Evolutionary conservation across 208 protist genomes (phyloP).

Genomic region (Phytomonas sp.): DNA sequence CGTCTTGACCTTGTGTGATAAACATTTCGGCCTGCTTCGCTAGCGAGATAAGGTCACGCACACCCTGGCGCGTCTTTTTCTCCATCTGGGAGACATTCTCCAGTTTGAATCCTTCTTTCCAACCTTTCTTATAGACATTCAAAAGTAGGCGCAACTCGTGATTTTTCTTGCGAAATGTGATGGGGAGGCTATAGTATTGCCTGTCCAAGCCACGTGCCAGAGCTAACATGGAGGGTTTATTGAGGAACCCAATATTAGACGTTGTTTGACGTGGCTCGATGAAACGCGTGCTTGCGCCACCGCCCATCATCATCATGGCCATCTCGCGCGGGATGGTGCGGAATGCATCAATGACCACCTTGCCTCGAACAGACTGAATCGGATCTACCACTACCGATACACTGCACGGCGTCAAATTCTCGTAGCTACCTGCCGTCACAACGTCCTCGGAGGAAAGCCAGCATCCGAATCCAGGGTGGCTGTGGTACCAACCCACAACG

Average conservation of each 20-base stretch:
- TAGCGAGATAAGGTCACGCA: conserved; percentile 64
- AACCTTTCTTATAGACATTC: conserved; percentile 99
- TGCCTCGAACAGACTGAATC: conserved; percentile 99
- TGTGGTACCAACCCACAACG: conserved; percentile 99
- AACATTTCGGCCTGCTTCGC: conserved; percentile 73
- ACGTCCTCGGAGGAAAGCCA: conserved; percentile 99
- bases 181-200: conserved; percentile 99
- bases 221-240: conserved; percentile 96
- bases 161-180: conserved; percentile 99
- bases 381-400: conserved; percentile 99
- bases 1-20: conserved; percentile 74
- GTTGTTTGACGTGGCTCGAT: conserved; percentile 98
- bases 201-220: conserved; percentile 96
- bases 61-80: conserved; percentile 55
- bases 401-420: conserved; percentile 95
- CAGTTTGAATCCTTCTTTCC: conserved; percentile 96
- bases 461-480: conserved; percentile 99
- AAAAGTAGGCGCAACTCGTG: conserved; percentile 99
- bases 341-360: conserved; percentile 99
- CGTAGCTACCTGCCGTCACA: conserved; percentile 97
- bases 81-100: conserved; percentile 54
- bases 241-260: conserved; percentile 98
- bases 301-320: conserved; percentile 74
- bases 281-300: conserved; percentile 13
- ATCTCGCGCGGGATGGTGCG: conserved; percentile 93